Percentiles rank a stretch among this genome's conserved stretches.
Conservation (phyloP, 1,139 yeast species). For the Zygoascus meyerae region DNA sequence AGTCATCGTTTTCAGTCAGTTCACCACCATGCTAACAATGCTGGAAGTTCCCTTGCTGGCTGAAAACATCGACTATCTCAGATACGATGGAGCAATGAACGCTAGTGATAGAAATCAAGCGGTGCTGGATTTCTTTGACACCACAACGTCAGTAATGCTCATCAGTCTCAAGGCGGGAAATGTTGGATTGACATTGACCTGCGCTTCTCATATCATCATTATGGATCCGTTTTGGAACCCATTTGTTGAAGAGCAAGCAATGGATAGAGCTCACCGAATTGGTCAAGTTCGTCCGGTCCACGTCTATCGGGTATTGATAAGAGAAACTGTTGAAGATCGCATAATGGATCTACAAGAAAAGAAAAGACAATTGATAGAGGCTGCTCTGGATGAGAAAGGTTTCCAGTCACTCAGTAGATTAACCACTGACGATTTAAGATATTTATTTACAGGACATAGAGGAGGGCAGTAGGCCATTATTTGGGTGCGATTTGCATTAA, state of each 20-base stretch:
- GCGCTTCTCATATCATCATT: conserved; percentile 85
- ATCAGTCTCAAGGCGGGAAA: conserved; percentile 87
- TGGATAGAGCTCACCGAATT: conserved; percentile 90
- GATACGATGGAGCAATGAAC: conserved; percentile 81
- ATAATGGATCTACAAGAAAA: conserved; percentile 68
- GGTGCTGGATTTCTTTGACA: conserved; percentile 58
- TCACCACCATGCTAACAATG: conserved; percentile 70
- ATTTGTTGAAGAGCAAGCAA: conserved; percentile 91
- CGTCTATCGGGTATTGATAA: conserved; percentile 64
- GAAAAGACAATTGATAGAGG: conserved; percentile 68
- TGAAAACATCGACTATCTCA: conserved; percentile 45
- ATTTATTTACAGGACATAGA: conserved; percentile 43
- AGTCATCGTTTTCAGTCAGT: conserved; percentile 77
- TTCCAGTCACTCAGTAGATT: conserved; percentile 59
- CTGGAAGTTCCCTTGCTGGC: conserved; percentile 52
- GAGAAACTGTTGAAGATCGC: conserved; percentile 76
- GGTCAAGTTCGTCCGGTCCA: conserved; percentile 75
- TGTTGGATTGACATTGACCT: conserved; percentile 85
- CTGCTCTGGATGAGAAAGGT: conserved; percentile 76
- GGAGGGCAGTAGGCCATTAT: neutral
- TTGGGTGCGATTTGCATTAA: neutral
- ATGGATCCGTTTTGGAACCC: conserved; percentile 98
- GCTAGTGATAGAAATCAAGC: conserved; percentile 57
- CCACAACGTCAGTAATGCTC: conserved; percentile 49
- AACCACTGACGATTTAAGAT: conserved; percentile 68